Percentiles rank a stretch among this genome's conserved stretches.
Evolutionary conservation across 2,329 filamentous ascomycete genomes (phyloP).

Genomic region (Phaeosphaeriaceae sp.): DNA sequence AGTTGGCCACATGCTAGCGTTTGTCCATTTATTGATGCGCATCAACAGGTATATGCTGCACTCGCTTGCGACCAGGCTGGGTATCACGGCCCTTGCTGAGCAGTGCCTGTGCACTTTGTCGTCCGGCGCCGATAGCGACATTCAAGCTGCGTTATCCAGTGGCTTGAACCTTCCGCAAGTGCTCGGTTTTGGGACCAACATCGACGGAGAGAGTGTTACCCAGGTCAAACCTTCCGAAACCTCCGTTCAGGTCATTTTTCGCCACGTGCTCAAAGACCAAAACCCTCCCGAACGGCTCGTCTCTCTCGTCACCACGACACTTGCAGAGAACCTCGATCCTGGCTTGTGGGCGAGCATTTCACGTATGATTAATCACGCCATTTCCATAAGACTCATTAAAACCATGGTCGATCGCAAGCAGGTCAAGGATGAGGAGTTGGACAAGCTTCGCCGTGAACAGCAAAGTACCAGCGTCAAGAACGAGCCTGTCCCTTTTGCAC

Average conservation of each 20-base stretch:
- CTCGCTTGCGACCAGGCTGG: constrained; percentile 21
- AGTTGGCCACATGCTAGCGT: not conserved
- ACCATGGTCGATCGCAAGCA: constrained; percentile 13
- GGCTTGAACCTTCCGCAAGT: constrained; percentile 14
- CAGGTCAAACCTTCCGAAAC: not conserved
- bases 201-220: not conserved
- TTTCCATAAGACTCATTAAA: constrained; percentile 10
- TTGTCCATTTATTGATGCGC: not conserved
- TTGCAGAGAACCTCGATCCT: constrained; percentile 19
- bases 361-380: not conserved
- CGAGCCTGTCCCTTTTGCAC: not conserved
- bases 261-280: constrained; percentile 21
- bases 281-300: constrained; percentile 17
- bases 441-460: constrained; percentile 4
- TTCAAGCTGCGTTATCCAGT: constrained; percentile 7
- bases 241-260: constrained; percentile 23
- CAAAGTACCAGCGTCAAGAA: not conserved
- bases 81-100: constrained; percentile 16
- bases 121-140: constrained; percentile 3
- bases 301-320: constrained; percentile 17
- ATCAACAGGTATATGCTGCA: constrained; percentile 15
- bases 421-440: constrained; percentile 3
- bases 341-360: constrained; percentile 16
- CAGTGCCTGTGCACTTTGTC: constrained; percentile 21
- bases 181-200: not conserved